Conservation (phyloP, 2,329 filamentous ascomycete genomes). For the Microascus cirrosus region DNA sequence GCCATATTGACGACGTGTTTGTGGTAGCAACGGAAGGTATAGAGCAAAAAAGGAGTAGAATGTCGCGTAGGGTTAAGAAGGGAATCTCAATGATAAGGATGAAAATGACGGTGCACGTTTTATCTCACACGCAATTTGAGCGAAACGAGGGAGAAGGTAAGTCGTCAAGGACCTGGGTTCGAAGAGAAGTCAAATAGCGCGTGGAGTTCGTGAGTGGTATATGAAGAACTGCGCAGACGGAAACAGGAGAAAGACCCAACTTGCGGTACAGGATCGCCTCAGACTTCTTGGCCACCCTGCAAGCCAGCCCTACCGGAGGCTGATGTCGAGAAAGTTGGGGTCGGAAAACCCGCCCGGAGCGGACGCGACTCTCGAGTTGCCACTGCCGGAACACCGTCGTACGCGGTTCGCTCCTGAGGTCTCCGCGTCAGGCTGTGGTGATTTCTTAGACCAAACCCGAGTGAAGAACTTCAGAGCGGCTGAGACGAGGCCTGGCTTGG, state of each 20-base stretch:
- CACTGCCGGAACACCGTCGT: not conserved
- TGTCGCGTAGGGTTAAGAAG: not conserved
- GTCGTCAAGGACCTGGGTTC: not conserved
- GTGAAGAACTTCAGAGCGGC: not conserved
- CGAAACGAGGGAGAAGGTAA: not conserved
- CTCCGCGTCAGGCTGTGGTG: not conserved
- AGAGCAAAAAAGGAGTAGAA: not conserved
- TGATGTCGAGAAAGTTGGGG: not conserved
- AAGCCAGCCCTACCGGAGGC: not conserved
- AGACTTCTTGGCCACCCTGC: not conserved
- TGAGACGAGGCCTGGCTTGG: not conserved
- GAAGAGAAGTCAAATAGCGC: not conserved
- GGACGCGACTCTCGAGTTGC: not conserved
- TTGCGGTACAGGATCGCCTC: not conserved
- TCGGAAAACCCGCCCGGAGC: not conserved
- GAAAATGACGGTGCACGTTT: not conserved
- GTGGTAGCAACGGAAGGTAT: not conserved
- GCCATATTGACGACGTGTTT: conserved; percentile 17
- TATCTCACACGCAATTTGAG: not conserved
- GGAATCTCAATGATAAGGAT: not conserved
- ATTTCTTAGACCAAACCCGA: not conserved
- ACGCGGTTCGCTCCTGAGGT: not conserved
- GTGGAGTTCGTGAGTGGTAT: not conserved
- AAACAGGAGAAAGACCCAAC: not conserved
- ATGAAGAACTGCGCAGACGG: not conserved